phyloP scores from a whole-genome alignment of 2,329 filamentous ascomycete species.

The Ophiostoma sp. region DNA sequence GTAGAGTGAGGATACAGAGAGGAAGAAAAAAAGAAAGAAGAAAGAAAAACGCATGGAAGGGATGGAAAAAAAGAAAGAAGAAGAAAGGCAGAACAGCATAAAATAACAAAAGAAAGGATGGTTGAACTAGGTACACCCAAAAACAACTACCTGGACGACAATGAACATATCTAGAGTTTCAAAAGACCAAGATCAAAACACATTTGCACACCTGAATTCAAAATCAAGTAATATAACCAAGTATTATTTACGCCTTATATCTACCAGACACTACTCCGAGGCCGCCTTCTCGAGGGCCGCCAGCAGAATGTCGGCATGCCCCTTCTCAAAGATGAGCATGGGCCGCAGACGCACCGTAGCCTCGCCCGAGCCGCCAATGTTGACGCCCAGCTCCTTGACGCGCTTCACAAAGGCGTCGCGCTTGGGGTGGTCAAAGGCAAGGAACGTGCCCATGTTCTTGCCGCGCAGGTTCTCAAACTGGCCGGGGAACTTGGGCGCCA shows the following conservation, averaged over 20 bases:
- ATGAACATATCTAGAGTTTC: neutral
- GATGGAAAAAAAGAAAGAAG: neutral
- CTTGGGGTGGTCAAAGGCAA: conserved; percentile 79
- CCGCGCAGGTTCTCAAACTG: conserved; percentile 79
- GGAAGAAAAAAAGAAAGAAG: neutral
- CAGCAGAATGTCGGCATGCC: conserved; percentile 80
- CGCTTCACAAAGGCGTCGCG: conserved; percentile 72
- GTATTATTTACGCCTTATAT: neutral
- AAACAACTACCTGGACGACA: no score
- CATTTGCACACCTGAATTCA: neutral
- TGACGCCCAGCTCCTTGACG: conserved; percentile 75
- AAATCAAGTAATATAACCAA: neutral
- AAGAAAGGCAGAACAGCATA: neutral
- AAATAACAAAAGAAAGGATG: no score
- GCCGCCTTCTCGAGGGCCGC: conserved; percentile 72
- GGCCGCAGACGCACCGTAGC: conserved; percentile 72
- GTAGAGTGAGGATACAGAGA: neutral
- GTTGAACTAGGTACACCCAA: neutral
- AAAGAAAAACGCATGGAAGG: neutral
- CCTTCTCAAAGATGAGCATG: conserved; percentile 87
- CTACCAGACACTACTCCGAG: neutral
- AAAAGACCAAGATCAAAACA: no score
- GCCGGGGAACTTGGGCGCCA: conserved; percentile 64
- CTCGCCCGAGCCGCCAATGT: conserved; percentile 79
- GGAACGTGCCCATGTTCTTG: conserved; percentile 83